Evolutionary conservation across 169 alveolate species (phyloP).

Genomic region (Babesia gibsoni): DNA sequence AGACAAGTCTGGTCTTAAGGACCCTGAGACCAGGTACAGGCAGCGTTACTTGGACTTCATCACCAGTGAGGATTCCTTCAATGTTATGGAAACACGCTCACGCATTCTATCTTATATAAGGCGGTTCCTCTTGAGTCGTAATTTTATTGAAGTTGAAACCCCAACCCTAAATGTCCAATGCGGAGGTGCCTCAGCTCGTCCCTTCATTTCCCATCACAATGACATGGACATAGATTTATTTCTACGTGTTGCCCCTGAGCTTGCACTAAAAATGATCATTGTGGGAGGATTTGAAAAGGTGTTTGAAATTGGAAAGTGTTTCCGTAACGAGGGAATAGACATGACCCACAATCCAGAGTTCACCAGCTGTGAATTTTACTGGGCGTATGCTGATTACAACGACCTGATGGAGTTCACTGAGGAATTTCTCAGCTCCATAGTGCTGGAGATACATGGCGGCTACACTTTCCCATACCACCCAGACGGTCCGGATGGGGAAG

Average conservation of each 20-base stretch:
- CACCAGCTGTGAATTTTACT: constrained; percentile 89
- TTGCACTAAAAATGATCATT: constrained; percentile 87
- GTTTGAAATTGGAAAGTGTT: constrained; percentile 92
- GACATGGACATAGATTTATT: constrained; percentile 84
- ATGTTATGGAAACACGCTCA: constrained; percentile 86
- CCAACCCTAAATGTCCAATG: constrained; percentile 89
- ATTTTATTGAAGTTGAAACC: constrained; percentile 91
- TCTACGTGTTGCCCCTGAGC: constrained; percentile 94
- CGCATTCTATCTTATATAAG: constrained; percentile 82
- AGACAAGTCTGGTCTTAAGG: constrained; percentile 92
- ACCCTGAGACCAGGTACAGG: constrained; percentile 92
- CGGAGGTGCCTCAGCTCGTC: constrained; percentile 93
- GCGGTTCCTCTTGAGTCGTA: constrained; percentile 85
- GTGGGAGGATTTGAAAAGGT: constrained; percentile 90
- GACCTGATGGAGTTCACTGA: constrained; percentile 90
- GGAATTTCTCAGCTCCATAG: constrained; percentile 81
- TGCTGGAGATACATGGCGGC: constrained; percentile 87
- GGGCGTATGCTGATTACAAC: constrained; percentile 90
- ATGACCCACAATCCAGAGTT: constrained; percentile 91
- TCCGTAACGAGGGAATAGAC: constrained; percentile 90
- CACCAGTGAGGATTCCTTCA: constrained; percentile 87
- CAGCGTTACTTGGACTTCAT: constrained; percentile 97
- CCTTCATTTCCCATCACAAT: constrained; percentile 89
- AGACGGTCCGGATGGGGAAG: constrained; percentile 90
- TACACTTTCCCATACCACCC: constrained; percentile 93